Evolutionary conservation across 108 stramenopile species (phyloP), one percentile per base, ranked within the genome.

Genomic region (Schizochytrium sp.): DNA sequence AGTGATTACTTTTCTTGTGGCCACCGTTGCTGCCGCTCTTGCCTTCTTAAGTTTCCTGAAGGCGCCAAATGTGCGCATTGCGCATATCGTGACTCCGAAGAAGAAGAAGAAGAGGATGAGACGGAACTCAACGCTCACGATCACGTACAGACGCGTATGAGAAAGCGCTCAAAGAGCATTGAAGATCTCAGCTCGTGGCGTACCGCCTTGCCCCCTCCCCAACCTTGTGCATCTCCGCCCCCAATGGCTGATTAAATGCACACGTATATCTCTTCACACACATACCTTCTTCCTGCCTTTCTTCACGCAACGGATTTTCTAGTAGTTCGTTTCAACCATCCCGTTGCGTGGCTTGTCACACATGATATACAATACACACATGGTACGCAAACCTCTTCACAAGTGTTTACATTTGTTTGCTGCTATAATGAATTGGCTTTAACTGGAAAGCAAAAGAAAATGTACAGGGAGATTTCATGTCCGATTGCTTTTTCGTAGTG

Each of bases 131-230:
- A 10, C 76, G 15, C 13, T 42, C 47, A 53, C 50, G 28, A 28
- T 28, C 28, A 28, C 28, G 28, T 28, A 28, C 28, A 28, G 28
- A 28, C 28, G 28, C 28, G 28, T 28, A 28, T 28, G 28, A 28
- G 28, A 28, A 55, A 83, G 76, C 76, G 76, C 15, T 55, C 47
- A 8, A 40, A 8, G 15, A 55, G 50, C 53, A 83, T 83, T 2
- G 76, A 83, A 53, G 76, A 83, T 53, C 76, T 83, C 76, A 55
- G 50, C 47, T 55, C 47, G 47, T 83, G 76, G 76, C 76, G 76
- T 47, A 83, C 76, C 8, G 76, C 76, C 10, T 55, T 17, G 1
- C 53, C 76, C 15, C 76, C 76, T 5, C 50, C 76, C 45, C 7
- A 38, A 0, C 64, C 42, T 8, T 44, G 64, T 15, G 42, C 64